phyloP scores from a whole-genome alignment of 1,284 basidiomycete species.

The Lignosus rhinocerotis region DNA sequence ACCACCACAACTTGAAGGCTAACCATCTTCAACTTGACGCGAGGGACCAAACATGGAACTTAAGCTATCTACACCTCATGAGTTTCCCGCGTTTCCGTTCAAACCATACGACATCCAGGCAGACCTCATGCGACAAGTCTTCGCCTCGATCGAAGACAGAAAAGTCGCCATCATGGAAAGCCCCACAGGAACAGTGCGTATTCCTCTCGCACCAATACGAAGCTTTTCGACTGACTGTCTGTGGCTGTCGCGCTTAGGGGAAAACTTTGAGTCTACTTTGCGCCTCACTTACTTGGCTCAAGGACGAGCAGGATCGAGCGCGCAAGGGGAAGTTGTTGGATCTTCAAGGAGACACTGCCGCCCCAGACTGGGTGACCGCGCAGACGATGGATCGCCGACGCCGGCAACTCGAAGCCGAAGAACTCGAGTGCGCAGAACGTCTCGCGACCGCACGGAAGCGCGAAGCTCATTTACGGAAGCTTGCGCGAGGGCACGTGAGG shows the following conservation, averaged over 20 bases:
- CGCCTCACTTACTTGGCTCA: conserved; percentile 79
- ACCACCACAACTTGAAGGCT: background rate
- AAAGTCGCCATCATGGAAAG: conserved; percentile 85
- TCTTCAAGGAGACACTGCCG: conserved; percentile 46
- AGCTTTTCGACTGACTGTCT: background rate
- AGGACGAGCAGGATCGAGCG: conserved; percentile 68
- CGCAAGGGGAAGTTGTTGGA: conserved; percentile 61
- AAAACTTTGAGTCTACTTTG: conserved; percentile 87
- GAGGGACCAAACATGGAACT: conserved; percentile 34
- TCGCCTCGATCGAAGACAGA: conserved; percentile 73
- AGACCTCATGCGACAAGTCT: conserved; percentile 88
- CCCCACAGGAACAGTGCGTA: conserved; percentile 78
- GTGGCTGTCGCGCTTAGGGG: conserved; percentile 48
- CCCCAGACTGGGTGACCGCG: conserved; percentile 79
- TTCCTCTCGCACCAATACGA: background rate
- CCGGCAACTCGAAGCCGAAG: conserved; percentile 65
- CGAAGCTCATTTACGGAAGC: conserved; percentile 41
- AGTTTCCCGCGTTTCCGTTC: conserved; percentile 81
- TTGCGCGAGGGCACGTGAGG: conserved; percentile 40
- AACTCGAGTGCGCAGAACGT: conserved; percentile 61
- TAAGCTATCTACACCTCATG: conserved; percentile 58
- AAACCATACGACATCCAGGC: conserved; percentile 87
- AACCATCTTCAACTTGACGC: background rate
- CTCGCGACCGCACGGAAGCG: conserved; percentile 61
- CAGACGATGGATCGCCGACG: conserved; percentile 70